Conservation (phyloP, 495 filamentous ascomycete genomes). For the Aspergillus hancockii region DNA sequence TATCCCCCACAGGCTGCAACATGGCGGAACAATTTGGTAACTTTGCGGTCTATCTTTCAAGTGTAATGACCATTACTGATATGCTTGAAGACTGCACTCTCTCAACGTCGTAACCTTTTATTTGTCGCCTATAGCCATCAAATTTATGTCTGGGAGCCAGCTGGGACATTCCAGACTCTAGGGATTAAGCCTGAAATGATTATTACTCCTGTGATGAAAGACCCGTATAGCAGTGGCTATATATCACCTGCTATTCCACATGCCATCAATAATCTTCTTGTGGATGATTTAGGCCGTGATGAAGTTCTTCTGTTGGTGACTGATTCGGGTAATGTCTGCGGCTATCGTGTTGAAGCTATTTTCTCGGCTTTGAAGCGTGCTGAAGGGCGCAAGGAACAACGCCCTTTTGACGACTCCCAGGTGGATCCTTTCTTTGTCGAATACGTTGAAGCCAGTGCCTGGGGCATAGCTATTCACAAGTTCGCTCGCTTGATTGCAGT, state of each 20-base stretch:
- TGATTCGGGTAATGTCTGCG: constrained; percentile 88
- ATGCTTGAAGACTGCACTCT: constrained; percentile 49
- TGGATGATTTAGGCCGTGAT: constrained; percentile 76
- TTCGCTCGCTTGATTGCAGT: constrained; percentile 78
- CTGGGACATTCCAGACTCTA: constrained; percentile 63
- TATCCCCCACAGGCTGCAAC: constrained; percentile 32
- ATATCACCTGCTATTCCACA: constrained; percentile 63
- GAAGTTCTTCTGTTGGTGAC: constrained; percentile 77
- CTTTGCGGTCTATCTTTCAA: neutral
- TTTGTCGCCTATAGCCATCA: constrained; percentile 73
- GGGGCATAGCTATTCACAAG: constrained; percentile 87
- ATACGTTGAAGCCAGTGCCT: constrained; percentile 76
- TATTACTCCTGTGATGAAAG: constrained; percentile 60
- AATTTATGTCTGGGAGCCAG: constrained; percentile 75
- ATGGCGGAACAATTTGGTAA: constrained; percentile 57
- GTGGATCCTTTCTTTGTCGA: constrained; percentile 66
- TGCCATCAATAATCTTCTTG: constrained; percentile 73
- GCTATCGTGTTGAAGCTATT: constrained; percentile 68
- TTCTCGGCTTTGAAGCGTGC: constrained; percentile 43
- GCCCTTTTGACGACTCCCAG: constrained; percentile 30
- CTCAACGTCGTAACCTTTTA: constrained; percentile 64
- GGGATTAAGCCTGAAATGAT: constrained; percentile 62
- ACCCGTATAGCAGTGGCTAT: constrained; percentile 48
- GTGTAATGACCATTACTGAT: constrained; percentile 5
- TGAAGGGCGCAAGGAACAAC: constrained; percentile 22